Evolutionary conservation across 768 basidiomycete species (phyloP).

Genomic region (Serendipita sp.): DNA sequence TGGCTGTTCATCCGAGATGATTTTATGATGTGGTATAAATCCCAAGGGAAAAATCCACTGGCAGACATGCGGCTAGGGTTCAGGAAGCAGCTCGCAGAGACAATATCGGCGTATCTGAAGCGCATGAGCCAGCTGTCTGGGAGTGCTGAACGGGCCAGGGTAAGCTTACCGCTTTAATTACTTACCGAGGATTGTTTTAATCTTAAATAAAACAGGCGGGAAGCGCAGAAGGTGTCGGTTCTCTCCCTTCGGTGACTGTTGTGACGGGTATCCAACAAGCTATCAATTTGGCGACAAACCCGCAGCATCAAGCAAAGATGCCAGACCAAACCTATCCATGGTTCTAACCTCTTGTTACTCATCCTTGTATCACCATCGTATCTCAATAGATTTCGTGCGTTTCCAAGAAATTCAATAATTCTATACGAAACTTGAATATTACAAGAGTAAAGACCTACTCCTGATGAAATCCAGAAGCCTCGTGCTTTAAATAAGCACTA

Average conservation of each 20-base stretch:
- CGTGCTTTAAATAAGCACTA: no score
- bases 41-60: constrained; percentile 39
- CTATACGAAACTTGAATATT: no score
- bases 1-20: constrained; percentile 89
- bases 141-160: constrained; percentile 72
- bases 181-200: constrained; percentile 15
- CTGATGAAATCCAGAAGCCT: no score
- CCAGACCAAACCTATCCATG: constrained; percentile 17
- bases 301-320: constrained; percentile 15
- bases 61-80: constrained; percentile 35
- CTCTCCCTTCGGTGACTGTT: background rate
- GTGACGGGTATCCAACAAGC: constrained; percentile 14
- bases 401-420: no score
- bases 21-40: constrained; percentile 56
- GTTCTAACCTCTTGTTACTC: constrained; percentile 17
- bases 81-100: constrained; percentile 29
- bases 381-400: no score
- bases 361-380: no score
- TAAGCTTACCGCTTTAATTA: constrained; percentile 18
- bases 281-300: constrained; percentile 16
- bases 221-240: background rate
- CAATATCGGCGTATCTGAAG: constrained; percentile 57
- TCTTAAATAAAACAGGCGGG: background rate
- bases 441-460: no score
- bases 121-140: constrained; percentile 73